These are phyloP conservation scores for Chlorella vulgaris DNA, from an alignment of 139 green algal genomes.

Conservation along the genomic window DNA sequence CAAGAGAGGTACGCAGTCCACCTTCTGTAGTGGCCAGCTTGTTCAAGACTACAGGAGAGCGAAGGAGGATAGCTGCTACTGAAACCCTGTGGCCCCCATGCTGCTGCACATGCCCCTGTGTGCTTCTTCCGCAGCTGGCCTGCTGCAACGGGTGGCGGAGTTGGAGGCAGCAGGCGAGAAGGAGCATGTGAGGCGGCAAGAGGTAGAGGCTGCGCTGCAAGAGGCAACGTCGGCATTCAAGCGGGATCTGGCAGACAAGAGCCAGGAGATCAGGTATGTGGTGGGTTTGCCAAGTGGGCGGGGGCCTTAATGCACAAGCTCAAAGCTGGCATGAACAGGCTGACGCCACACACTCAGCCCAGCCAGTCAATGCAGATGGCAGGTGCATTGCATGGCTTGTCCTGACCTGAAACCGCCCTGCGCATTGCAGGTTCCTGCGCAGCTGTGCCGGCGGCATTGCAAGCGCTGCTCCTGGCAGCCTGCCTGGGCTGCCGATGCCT, in stretches of 20 bases:
- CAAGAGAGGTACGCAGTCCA: background rate
- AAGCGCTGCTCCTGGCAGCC: background rate
- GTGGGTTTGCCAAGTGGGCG: too few relatives aligned
- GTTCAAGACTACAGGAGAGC: too few relatives aligned
- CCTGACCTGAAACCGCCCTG: background rate
- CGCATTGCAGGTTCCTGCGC: constrained; percentile 16
- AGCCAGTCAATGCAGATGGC: too few relatives aligned
- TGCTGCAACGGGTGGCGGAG: constrained; percentile 50
- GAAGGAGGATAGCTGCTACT: background rate
- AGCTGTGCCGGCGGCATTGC: background rate
- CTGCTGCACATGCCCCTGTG: background rate
- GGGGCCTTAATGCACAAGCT: background rate
- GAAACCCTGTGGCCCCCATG: background rate
- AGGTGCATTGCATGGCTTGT: background rate
- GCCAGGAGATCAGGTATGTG: constrained; percentile 48
- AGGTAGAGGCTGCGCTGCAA: constrained; percentile 58
- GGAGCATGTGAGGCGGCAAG: constrained; percentile 46
- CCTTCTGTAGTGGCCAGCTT: too few relatives aligned
- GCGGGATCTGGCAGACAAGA: constrained; percentile 65
- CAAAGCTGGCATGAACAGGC: background rate
- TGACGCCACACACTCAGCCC: background rate
- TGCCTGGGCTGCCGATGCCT: background rate
- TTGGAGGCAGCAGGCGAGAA: constrained; percentile 45
- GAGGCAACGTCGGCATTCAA: constrained; percentile 68
- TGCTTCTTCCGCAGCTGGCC: constrained; percentile 33